Evolutionary conservation across 768 basidiomycete species (phyloP).

Genomic region (Pleurotus ostreatus): DNA sequence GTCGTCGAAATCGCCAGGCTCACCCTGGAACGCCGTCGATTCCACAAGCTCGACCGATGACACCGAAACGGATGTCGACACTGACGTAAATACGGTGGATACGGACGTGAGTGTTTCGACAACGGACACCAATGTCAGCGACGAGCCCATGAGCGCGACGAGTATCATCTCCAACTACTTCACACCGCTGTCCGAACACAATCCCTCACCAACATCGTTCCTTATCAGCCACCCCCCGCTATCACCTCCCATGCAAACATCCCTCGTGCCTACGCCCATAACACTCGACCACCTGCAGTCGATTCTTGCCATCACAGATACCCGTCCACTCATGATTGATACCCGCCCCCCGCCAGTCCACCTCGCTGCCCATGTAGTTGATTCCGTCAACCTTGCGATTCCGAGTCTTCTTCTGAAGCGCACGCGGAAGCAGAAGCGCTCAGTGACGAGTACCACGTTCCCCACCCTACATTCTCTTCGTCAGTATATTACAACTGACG

Average conservation of each 20-base stretch:
- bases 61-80: constrained; percentile 12
- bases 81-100: constrained; percentile 18
- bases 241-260: not conserved
- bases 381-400: constrained; percentile 82
- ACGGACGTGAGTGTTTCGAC: constrained; percentile 2
- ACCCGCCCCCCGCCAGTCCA: constrained; percentile 70
- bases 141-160: constrained; percentile 5
- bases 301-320: constrained; percentile 41
- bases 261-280: constrained; percentile 18
- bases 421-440: constrained; percentile 50
- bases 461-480: constrained; percentile 65
- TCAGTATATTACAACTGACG: constrained; percentile 79
- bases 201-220: constrained; percentile 10
- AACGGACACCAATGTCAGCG: not conserved
- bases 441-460: constrained; percentile 46
- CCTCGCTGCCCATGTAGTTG: constrained; percentile 56
- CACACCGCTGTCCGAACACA: constrained; percentile 41
- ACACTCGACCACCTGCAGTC: constrained; percentile 29
- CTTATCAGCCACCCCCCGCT: not conserved
- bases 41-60: constrained; percentile 41
- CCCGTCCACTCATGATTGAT: constrained; percentile 73
- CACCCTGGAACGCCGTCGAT: constrained; percentile 21
- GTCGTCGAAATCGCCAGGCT: constrained; percentile 12
- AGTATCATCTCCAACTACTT: constrained; percentile 44
- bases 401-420: constrained; percentile 90